phyloP scores from a whole-genome alignment of 2,329 filamentous ascomycete species.

The Cladorrhinum sp. region DNA sequence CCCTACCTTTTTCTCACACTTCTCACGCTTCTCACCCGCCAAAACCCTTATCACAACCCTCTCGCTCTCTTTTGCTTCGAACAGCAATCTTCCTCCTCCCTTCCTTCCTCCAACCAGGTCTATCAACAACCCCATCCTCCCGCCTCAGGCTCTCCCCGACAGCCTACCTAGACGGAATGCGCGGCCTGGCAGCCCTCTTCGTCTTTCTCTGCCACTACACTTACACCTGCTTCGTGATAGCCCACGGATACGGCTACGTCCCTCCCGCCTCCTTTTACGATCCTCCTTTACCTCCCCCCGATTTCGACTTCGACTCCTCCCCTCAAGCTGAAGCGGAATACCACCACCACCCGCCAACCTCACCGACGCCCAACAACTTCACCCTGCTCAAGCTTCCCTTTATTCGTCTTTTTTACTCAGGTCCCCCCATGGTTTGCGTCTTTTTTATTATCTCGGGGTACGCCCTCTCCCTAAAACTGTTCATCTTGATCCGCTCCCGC shows the following conservation, averaged over 20 bases:
- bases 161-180: conserved; percentile 57
- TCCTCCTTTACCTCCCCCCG: not conserved
- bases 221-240: conserved; percentile 52
- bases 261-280: not conserved
- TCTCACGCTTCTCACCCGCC: not conserved
- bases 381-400: conserved; percentile 52
- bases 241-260: conserved; percentile 47
- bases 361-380: conserved; percentile 33
- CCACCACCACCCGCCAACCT: not conserved
- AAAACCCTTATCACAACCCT: not conserved
- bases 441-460: conserved; percentile 64
- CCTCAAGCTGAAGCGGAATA: no score
- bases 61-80: conserved; percentile 36
- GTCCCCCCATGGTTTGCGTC: conserved; percentile 55
- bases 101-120: conserved; percentile 49
- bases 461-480: conserved; percentile 53
- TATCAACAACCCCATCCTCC: conserved; percentile 17
- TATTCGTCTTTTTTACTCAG: conserved; percentile 52
- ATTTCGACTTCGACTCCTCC: not conserved
- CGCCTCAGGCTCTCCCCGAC: conserved; percentile 45
- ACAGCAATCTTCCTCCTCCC: conserved; percentile 47
- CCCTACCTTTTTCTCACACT: no score
- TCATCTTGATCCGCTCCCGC: conserved; percentile 38
- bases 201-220: conserved; percentile 57
- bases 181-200: conserved; percentile 53